Evolutionary conservation across 2,329 filamentous ascomycete genomes (phyloP), one percentile per base, ranked within the genome.

Genomic region (Amphichorda felina): DNA sequence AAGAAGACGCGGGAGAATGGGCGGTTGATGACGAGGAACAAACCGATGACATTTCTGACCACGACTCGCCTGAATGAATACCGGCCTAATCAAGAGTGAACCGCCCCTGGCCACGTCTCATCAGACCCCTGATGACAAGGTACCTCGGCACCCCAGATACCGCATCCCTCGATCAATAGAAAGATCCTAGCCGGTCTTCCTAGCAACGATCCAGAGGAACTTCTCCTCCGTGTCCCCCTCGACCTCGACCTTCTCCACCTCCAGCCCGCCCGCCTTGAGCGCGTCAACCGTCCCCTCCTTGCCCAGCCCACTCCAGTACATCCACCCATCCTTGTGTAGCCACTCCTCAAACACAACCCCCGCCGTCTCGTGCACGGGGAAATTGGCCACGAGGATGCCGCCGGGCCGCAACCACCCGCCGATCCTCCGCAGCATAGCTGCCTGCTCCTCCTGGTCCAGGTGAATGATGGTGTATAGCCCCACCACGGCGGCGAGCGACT

Each of bases 381-480:
- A 65, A 43, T 67, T 72, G 7, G 56, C 59, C 18, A 76, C 57
- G 16, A 75, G 41, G 26, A 53, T 54, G 1, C 70, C 71, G 0
- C 66, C 68, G 0, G 64, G 63, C 42, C 60, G 65, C 26, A 76
- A 46, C 72, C 70, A 76, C 6, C 27, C 30, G 1, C 40, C 43
- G 15, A 72, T 59, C 26, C 60, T 56, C n/a, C 35, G 26, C 16
- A 75, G 43, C 38, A 75, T 55, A 16, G 49, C 48, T 1, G 42
- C 50, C 50, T 75, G 71, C 45, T 75, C 68, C 2, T 51, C 50
- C 5, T 60, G 57, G 2, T 70, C 68, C 5, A 76, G 57, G 43
- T 75, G 72, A 35, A 73, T 64, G 35, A 76, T 48, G 24, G 63
- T 70, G 49, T 72, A 75, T 44, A 75, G 63, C 0, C 53, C 70